Evolutionary conservation across 805 yeast species (phyloP), one percentile per base, ranked within the genome.

Genomic region (Nakazawaea peltata): DNA sequence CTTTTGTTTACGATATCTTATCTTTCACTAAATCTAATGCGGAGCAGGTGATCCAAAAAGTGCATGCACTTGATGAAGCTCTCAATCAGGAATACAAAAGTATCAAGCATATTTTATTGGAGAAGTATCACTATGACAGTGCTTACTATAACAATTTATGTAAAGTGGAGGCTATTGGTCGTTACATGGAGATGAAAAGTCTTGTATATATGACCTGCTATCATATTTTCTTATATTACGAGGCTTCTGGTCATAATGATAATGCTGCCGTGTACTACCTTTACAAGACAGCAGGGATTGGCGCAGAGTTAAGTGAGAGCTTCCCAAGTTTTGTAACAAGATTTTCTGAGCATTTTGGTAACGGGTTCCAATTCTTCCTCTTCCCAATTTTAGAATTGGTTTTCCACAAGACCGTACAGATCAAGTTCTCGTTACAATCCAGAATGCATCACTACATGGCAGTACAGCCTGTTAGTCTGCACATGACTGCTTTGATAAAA

Each of bases 341-440:
- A 4, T 32, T 33, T 6, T 13, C 11, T 6, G 6, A 4, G 17
- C 50, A 40, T 31, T 42, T 57, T 36, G 63, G 59, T 19, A 36
- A 44, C 28, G 67, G 65, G 4, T 60, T 61, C 48, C 71, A 61
- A 48, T 43, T 56, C 40, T 42, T 55, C 22, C 40, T 61, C 31
- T 66, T 55, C 30, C 73, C 67, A 38, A 43, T 45, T n/a, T 44
- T 61, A 24, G 65, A 59, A 39, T 42, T 45, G 33, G 44, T 57
- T 19, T 50, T 66, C 39, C 72, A 67, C 45, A 63, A 59, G 41
- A 44, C 57, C 3, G 49, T 57, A 17, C 63, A 51, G 33, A 36
- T 54, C 13, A 53, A 46, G 32, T 32, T 46, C 8, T 40, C 54
- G 1, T 30, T 57, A 2, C 43, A 45, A 15, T 37, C 56, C 3